Evolutionary conservation across 106 monocot species (phyloP), one percentile per base, ranked within the genome.

Genomic region (Dioscorea alata): DNA sequence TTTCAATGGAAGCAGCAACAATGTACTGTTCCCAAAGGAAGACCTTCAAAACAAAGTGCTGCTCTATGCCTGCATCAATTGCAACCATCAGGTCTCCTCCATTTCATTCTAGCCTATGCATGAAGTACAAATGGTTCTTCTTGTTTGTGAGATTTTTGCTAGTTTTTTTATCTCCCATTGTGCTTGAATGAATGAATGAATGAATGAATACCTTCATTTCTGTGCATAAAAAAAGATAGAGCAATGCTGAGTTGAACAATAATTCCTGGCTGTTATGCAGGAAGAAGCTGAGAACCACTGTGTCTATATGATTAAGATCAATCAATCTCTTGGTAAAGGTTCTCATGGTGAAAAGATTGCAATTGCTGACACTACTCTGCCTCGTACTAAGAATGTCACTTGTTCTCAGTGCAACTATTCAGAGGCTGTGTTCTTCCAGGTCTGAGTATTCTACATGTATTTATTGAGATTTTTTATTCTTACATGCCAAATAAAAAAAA

Each of bases 341-440:
- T 84, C 86, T 18, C 84, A 85, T 59, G 65, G 82, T 16, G 49
- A 82, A 51, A 81, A 91, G 67, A 88, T 88, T 83, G 91, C 82
- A 25, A 75, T 77, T 48, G 82, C 80, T 60, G 88, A 92, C 71
- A 77, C 91, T 35, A 92, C 82, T 57, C 85, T 92, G 57, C 91
- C 91, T 70, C 82, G 88, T 31, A 92, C 91, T 6, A 92, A 86
- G 61, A 71, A 79, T 54, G 75, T 88, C 52, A 82, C 61, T 32
- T 92, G 91, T 65, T 68, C 82, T 53, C 56, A 74, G 21, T 92
- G 88, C 70, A 81, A 72, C 59, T 83, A 88, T 75, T 80, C 83
- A 49, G 88, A 88, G 83, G 79, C 92, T 54, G 80, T 83, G 28
- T 83, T 88, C 61, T 83, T 88, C 62, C 87, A 88, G 83, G 83